Conservation (phyloP, 2,329 filamentous ascomycete species). For the Boeremia lycopersici region DNA sequence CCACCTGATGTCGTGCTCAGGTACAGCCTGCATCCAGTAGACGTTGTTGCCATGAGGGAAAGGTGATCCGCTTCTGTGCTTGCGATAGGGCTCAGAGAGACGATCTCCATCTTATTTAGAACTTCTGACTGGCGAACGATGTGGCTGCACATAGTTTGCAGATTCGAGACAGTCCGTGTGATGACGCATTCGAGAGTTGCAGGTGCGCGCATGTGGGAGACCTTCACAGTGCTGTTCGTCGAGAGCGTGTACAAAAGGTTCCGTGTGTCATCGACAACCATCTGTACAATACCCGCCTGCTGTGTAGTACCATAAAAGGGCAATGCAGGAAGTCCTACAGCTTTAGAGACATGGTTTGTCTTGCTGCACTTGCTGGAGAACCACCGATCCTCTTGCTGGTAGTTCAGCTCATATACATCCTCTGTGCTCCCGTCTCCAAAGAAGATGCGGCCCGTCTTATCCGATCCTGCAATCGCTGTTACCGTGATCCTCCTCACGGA, state of each 20-base stretch:
- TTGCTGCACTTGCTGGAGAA: constrained; percentile 88
- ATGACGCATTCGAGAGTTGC: constrained; percentile 61
- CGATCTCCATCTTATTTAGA: constrained; percentile 70
- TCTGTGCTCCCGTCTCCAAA: constrained; percentile 81
- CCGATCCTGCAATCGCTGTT: constrained; percentile 76
- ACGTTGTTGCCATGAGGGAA: constrained; percentile 87
- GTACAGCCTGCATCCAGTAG: constrained; percentile 88
- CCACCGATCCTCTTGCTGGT: constrained; percentile 97
- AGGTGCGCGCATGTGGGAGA: constrained; percentile 80
- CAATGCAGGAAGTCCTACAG: constrained; percentile 64
- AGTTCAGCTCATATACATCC: constrained; percentile 91
- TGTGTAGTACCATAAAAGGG: constrained; percentile 33
- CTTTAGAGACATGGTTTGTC: constrained; percentile 81
- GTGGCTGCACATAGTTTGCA: constrained; percentile 77
- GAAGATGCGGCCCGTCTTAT: constrained; percentile 85
- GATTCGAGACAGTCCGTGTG: constrained; percentile 58
- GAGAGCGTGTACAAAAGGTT: constrained; percentile 92
- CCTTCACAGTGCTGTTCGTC: constrained; percentile 83
- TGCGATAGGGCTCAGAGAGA: constrained; percentile 85
- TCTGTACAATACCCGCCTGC: constrained; percentile 72
- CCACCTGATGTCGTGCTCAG: constrained; percentile 85
- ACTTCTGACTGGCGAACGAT: constrained; percentile 77
- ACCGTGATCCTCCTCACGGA: constrained; percentile 78
- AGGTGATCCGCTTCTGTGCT: constrained; percentile 79
- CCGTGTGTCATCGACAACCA: constrained; percentile 86